phyloP scores from a whole-genome alignment of 345 rosid species.

The Firmiana major region DNA sequence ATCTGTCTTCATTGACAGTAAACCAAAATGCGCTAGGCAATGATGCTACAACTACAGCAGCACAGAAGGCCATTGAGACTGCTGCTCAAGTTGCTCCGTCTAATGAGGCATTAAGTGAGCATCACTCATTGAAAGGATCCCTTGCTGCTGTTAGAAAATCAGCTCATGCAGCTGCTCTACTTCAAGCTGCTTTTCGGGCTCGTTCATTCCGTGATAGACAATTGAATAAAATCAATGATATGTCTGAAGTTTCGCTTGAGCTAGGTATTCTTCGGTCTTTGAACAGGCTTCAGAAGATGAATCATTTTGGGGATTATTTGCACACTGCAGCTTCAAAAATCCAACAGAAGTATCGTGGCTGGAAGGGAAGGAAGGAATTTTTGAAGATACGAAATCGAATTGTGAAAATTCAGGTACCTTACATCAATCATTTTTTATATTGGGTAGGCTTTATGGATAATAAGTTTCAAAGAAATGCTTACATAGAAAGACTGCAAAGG shows the following conservation, averaged over 20 bases:
- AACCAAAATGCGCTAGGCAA: constrained; percentile 18
- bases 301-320: constrained; percentile 54
- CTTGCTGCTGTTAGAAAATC: constrained; percentile 68
- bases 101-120: constrained; percentile 23
- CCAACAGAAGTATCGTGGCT: constrained; percentile 62
- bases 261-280: constrained; percentile 45
- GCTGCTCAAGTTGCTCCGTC: constrained; percentile 20
- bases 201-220: constrained; percentile 43
- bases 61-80: constrained; percentile 24
- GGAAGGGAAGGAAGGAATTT: constrained; percentile 61
- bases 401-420: constrained; percentile 57
- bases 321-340: constrained; percentile 58
- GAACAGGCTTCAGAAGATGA: constrained; percentile 31
- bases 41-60: constrained; percentile 22
- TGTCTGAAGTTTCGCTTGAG: constrained; percentile 37
- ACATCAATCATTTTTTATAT: neutral
- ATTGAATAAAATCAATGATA: constrained; percentile 24
- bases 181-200: constrained; percentile 46
- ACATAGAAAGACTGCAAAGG: neutral
- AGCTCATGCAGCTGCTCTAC: constrained; percentile 55
- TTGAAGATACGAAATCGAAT: constrained; percentile 50
- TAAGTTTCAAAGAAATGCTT: neutral
- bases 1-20: constrained; percentile 38
- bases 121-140: constrained; percentile 46
- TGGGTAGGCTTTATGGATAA: neutral